These are phyloP conservation scores for Aegilops speltoides DNA, from an alignment of 176 grass and related monocot species.

Conservation along the genomic window DNA sequence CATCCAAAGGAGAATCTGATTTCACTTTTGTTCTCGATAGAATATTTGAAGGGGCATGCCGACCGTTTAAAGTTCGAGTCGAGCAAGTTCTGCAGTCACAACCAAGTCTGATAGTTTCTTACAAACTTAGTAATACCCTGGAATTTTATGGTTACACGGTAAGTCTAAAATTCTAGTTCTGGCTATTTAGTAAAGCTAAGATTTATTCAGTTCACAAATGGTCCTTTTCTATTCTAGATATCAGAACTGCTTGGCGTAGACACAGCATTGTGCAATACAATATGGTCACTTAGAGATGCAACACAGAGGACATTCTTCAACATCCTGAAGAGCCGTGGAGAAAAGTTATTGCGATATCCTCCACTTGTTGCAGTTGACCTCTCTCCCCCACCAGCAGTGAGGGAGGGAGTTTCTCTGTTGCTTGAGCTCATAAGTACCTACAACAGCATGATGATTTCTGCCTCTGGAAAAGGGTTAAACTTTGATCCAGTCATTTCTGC, in stretches of 20 bases:
- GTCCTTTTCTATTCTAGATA: constrained; percentile 61
- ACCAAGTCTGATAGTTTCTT: constrained; percentile 81
- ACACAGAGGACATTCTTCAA: constrained; percentile 86
- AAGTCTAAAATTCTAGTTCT: constrained; percentile 41
- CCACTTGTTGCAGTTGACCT: constrained; percentile 87
- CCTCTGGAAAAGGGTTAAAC: constrained; percentile 76
- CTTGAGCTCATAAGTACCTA: constrained; percentile 91
- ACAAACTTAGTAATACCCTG: constrained; percentile 91
- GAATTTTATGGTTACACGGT: constrained; percentile 94
- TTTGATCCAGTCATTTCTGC: constrained; percentile 91
- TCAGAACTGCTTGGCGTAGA: constrained; percentile 84
- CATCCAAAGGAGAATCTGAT: constrained; percentile 61
- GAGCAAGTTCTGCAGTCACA: constrained; percentile 99
- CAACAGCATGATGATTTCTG: constrained; percentile 95
- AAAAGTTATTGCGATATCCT: constrained; percentile 85
- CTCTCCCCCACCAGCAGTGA: constrained; percentile 75
- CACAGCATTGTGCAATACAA: constrained; percentile 82
- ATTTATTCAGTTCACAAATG: constrained; percentile 1
- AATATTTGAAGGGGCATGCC: constrained; percentile 98
- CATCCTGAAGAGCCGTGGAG: constrained; percentile 81
- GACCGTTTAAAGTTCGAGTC: constrained; percentile 97
- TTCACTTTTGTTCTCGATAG: constrained; percentile 89
- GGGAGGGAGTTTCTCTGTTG: constrained; percentile 86
- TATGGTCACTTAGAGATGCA: constrained; percentile 81
- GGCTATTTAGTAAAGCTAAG: constrained; percentile 14